A percentile compares a stretch with the other conserved stretches of the same genome.
phyloP scores from a whole-genome alignment of 1,284 basidiomycete genomes.

The Apiotrichum porosum region DNA sequence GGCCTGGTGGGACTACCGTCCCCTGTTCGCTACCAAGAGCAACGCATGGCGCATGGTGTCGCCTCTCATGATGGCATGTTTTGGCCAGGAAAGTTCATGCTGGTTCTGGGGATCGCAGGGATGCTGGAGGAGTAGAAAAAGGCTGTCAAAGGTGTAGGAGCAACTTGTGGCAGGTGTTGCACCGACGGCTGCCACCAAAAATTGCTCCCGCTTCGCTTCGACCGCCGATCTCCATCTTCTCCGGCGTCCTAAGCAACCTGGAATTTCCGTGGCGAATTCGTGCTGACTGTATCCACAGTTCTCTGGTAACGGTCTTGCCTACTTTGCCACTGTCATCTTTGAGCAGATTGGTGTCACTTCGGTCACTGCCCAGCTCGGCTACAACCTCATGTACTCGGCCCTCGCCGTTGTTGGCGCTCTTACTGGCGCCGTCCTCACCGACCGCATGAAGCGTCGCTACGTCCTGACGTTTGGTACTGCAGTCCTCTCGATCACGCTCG shows the following conservation, averaged over 20 bases:
- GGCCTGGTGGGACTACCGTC: constrained; percentile 25
- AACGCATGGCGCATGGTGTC: constrained; percentile 1
- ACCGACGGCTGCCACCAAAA: no score
- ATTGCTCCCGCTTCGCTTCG: no score
- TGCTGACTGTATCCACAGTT: no score
- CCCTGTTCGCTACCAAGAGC: background rate
- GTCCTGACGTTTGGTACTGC: constrained; percentile 14
- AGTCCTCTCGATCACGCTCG: background rate
- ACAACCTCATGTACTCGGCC: constrained; percentile 55
- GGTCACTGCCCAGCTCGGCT: constrained; percentile 46
- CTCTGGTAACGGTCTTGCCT: constrained; percentile 50
- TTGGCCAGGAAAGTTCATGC: no score
- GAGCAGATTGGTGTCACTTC: constrained; percentile 23
- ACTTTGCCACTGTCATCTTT: constrained; percentile 42
- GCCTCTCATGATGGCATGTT: constrained; percentile 15
- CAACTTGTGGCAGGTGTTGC: no score
- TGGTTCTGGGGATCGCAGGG: no score
- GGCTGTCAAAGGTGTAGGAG: no score
- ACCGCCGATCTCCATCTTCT: no score
- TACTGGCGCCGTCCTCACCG: constrained; percentile 8
- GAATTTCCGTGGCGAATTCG: constrained; percentile 20
- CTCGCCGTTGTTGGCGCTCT: constrained; percentile 54
- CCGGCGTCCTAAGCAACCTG: no score
- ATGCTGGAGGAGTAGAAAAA: no score
- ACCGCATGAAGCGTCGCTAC: constrained; percentile 10